Percentiles rank a stretch among this genome's conserved stretches.
phyloP scores from a whole-genome alignment of 192 early-diverging fungal genomes.

The Backusella luteola region DNA sequence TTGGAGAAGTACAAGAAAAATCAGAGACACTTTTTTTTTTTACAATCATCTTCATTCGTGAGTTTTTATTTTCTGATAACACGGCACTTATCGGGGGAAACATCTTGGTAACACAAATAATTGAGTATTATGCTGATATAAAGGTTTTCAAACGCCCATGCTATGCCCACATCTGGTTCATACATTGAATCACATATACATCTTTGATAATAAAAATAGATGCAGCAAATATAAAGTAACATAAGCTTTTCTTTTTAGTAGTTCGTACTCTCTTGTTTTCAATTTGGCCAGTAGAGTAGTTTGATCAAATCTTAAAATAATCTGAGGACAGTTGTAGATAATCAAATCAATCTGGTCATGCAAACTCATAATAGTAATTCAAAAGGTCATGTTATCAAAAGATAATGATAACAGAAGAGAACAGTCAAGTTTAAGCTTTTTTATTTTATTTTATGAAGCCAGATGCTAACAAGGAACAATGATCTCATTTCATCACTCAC shows the following conservation, averaged over 20 bases:
- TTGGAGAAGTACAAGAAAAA: neutral
- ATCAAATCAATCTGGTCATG: neutral
- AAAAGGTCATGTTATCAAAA: neutral
- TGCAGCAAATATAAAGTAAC: neutral
- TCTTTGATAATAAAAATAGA: neutral
- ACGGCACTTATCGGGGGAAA: neutral
- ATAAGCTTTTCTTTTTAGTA: too few species aligned
- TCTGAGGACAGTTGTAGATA: neutral
- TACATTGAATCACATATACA: neutral
- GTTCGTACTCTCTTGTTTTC: neutral
- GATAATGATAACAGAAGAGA: neutral
- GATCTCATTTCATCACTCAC: neutral
- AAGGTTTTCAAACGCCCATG: neutral
- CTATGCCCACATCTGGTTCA: neutral
- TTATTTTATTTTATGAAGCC: neutral
- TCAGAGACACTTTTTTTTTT: neutral
- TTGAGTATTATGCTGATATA: neutral
- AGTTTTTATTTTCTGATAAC: neutral
- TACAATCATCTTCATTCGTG: neutral
- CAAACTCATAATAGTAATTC: neutral
- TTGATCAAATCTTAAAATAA: neutral
- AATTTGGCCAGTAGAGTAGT: neutral
- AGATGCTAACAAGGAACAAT: neutral
- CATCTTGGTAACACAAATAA: neutral
- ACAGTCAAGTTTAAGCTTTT: neutral